Percentiles rank a stretch among this genome's conserved stretches.
These are phyloP conservation scores for Smallanthus sonchifolius DNA, from an alignment of 129 eudicot species.

Conservation along the genomic window DNA sequence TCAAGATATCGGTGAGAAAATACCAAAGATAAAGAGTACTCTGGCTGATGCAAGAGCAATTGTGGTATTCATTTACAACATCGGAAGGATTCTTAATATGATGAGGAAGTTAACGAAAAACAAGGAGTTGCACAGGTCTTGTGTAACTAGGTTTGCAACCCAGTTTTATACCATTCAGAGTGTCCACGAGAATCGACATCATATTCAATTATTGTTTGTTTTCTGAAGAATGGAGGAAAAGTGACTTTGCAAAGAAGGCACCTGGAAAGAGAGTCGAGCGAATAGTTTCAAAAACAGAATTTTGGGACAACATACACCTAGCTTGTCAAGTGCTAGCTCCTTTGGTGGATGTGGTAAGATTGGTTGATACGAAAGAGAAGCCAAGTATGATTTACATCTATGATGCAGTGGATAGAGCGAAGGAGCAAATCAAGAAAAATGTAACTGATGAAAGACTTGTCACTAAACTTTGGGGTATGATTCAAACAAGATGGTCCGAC, in stretches of 20 bases:
- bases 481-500: not conserved
- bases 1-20: not conserved
- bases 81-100: not conserved
- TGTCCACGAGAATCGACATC: no score
- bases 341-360: no score
- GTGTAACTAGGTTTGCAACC: not conserved
- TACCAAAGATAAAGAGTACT: not conserved
- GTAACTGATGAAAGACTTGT: not conserved
- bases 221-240: not conserved
- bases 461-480: not conserved
- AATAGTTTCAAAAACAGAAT: no score
- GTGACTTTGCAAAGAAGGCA: not conserved
- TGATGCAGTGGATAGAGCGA: not conserved
- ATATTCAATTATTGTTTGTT: not conserved
- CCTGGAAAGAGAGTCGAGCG: not conserved
- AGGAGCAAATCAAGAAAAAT: not conserved
- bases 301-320: no score
- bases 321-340: no score
- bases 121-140: slow-evolving; percentile 2
- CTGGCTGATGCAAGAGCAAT: slow-evolving; percentile 1
- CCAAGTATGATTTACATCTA: not conserved
- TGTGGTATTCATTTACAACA: slow-evolving; percentile 5
- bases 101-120: not conserved
- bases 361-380: no score
- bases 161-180: not conserved